Percentiles rank a stretch among this genome's conserved stretches.
phyloP scores from a whole-genome alignment of 2,329 filamentous ascomycete species.

The Alternaria angustiovoidea region DNA sequence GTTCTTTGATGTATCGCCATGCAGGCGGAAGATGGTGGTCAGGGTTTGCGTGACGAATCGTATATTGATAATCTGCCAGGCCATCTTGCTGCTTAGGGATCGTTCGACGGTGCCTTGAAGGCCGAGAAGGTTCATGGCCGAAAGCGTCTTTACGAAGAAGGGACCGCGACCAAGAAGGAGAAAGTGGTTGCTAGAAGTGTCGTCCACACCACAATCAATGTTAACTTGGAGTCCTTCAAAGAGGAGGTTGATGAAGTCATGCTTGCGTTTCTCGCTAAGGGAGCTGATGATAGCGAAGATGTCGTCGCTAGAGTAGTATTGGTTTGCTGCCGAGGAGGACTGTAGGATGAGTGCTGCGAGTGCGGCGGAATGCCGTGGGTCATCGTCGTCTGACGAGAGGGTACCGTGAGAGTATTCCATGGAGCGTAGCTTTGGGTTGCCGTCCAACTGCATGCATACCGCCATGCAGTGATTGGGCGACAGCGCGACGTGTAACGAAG shows the following conservation, averaged over 20 bases:
- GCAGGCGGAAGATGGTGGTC: slow-evolving; percentile 61
- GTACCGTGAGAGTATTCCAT: slow-evolving; percentile 53
- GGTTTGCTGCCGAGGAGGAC: slow-evolving; percentile 53
- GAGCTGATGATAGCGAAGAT: slow-evolving; percentile 53
- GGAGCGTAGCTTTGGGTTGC: slow-evolving; percentile 51
- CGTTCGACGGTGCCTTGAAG: slow-evolving; percentile 54
- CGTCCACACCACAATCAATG: slow-evolving; percentile 83
- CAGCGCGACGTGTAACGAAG: slow-evolving; percentile 60
- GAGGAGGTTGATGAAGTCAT: slow-evolving; percentile 69
- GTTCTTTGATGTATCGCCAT: slow-evolving; percentile 60
- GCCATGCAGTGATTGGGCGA: slow-evolving; percentile 60
- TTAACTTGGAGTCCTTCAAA: slow-evolving; percentile 60
- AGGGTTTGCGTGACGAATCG: slow-evolving; percentile 71
- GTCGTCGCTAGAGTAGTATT: slow-evolving; percentile 60
- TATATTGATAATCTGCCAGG: slow-evolving; percentile 77
- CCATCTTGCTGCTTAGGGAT: slow-evolving; percentile 74
- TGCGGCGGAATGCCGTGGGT: slow-evolving; percentile 48
- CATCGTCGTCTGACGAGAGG: slow-evolving; percentile 40
- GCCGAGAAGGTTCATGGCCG: slow-evolving; percentile 80
- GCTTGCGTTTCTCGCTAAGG: slow-evolving; percentile 38
- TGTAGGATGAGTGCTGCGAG: slow-evolving; percentile 54
- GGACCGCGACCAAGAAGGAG: slow-evolving; percentile 60
- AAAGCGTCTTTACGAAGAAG: slow-evolving; percentile 78
- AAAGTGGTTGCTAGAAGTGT: slow-evolving; percentile 61
- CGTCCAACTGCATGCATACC: slow-evolving; percentile 55